Evolutionary conservation across 23 red algal species (phyloP), one percentile per base, ranked within the genome.

Genomic region (Gracilaria domingensis): DNA sequence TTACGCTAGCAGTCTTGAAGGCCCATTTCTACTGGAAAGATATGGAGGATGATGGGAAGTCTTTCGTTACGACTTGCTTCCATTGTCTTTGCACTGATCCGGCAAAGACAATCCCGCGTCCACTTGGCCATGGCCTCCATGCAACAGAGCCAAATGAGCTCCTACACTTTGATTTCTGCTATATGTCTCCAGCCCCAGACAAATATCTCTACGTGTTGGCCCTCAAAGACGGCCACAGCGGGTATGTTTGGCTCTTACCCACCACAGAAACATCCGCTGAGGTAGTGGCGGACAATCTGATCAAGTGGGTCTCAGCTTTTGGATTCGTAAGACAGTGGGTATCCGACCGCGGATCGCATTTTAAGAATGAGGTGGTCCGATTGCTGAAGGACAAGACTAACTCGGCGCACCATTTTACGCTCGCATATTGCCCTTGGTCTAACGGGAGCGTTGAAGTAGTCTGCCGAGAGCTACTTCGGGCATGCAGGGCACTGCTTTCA

Each of bases 191-290:
- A 2, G 61, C 8, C 4, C 28, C 66, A 81, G 23, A 81, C 56
- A 33, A 24, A 1, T 81, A 49, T 0, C 34, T 49, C 49, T 81
- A 81, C 35, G 61, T 90, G 1, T 73, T 90, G 1, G 74, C 81
- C 11, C 12, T 90, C 28, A 77, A 81, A 36, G 69, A 90, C 51
- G 86, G 81, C 51, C 37, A 59, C 25, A 72, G 59, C 5, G 49
- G 58, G 14, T 81, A 81, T 70, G 32, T 61, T 18, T 90, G 86
- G 71, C 28, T 90, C 9, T 23, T 35, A 21, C 86, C 86, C 6
- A 65, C 17, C 11, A 49, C 28, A 20, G 64, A 49, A n/a, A 64
- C 72, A 0, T 50, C 64, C 23, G 70, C 73, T 20, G 21, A 24
- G 23, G 30, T 37, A 13, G 72, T 75, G 34, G 74, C 75, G 3